Base-by-base conservation (phyloP, 2,329 filamentous ascomycete species). In the Bertia moriformis region DNA sequence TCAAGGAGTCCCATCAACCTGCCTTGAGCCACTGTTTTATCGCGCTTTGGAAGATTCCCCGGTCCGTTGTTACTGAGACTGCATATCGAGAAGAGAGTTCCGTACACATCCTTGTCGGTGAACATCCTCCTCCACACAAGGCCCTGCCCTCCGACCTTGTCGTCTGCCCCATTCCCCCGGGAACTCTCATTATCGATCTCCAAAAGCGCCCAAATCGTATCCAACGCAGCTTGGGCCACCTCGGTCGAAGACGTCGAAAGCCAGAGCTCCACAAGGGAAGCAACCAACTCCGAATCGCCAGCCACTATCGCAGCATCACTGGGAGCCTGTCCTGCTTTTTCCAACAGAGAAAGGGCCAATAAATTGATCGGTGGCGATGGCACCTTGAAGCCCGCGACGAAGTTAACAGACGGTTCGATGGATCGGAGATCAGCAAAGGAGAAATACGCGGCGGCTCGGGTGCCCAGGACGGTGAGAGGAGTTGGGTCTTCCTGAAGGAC, bases 91-190 rank as follows among this genome's bases (percentile, higher is more conserved):
- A 73, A 79, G 20, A 78, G 58, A 4, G 66, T 56, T 1, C 58
- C 59, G 46, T 76, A 76, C 4, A 78, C 64, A 47, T 76, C 65
- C 42, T 61, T 65, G 44, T 79, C 75, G 2, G 64, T 62, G 47
- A 80, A 78, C 1, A 79, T 46, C 14, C 75, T 66, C 48, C 72
- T 67, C 74, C 73, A 78, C 48, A 80, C 60, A 1, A 75, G 54
- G 0, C 67, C 68, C 44, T 69, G 66, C 3, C 66, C 65, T 48
- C 57, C 42, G 53, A 53, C 47, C 46, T 48, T 35, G 44, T 49
- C 42, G 47, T 51, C 38, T 42, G 48, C 27, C 44, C 48, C 35
- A 12, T 50, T 49, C 24, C 49, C 46, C 5, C 40, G 36, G 2
- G 42, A 43, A 35, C 45, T 41, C 3, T 46, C 42, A 33, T 46